These are phyloP conservation scores for Murraya paniculata DNA, from an alignment of 345 rosid genomes.

Conservation along the genomic window DNA sequence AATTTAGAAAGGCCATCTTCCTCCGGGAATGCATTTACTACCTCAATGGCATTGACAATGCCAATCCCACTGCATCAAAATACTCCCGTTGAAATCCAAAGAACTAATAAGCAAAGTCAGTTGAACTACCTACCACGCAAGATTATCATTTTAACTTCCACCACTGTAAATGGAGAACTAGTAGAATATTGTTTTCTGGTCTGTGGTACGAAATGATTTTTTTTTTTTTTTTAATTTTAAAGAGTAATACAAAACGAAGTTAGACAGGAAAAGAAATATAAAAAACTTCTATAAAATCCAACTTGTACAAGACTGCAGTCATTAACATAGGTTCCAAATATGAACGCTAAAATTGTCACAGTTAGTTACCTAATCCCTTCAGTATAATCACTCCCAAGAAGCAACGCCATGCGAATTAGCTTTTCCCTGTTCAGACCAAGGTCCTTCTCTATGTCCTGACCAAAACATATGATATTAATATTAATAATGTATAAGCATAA, in stretches of 20 bases:
- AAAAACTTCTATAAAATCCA: neutral
- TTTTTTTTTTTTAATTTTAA: too few species aligned
- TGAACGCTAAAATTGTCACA: neutral
- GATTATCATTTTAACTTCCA: neutral
- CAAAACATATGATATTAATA: neutral
- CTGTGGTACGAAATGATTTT: neutral
- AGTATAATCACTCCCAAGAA: constrained; percentile 97
- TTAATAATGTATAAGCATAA: neutral
- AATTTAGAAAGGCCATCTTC: constrained; percentile 85
- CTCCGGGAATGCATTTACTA: constrained; percentile 89
- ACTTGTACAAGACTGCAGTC: neutral
- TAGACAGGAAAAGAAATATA: neutral
- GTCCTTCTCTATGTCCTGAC: constrained; percentile 86
- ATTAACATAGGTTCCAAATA: neutral
- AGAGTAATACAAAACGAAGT: too few species aligned
- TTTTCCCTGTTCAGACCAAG: constrained; percentile 84
- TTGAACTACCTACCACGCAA: neutral
- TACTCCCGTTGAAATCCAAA: constrained; percentile 17
- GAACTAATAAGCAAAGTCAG: constrained; percentile 8
- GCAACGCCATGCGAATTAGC: constrained; percentile 85
- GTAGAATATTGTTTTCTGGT: neutral
- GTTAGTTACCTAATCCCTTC: constrained; percentile 84
- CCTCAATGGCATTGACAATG: constrained; percentile 96
- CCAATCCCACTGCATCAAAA: constrained; percentile 84
- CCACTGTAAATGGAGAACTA: neutral